These are phyloP conservation scores for Aspergillus sp. DNA, from an alignment of 2,329 filamentous ascomycete species.

Conservation along the genomic window DNA sequence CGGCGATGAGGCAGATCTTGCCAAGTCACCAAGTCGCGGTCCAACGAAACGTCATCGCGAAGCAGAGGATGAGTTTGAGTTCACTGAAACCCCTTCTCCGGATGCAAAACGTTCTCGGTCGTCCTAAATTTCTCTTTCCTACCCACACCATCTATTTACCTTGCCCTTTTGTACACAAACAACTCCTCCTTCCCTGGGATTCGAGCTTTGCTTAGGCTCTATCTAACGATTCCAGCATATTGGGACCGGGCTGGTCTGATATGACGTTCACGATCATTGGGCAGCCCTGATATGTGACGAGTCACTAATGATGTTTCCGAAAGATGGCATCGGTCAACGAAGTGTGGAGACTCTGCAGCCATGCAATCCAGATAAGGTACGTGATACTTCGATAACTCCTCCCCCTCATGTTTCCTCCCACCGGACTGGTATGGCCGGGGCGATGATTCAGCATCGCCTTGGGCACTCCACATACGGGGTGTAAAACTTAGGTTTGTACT, in stretches of 20 bases:
- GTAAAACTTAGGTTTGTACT: constrained; percentile 25
- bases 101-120: constrained; percentile 58
- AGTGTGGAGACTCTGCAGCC: neutral
- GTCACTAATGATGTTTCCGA: constrained; percentile 7
- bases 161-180: neutral
- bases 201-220: neutral
- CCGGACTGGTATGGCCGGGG: constrained; percentile 5
- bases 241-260: constrained; percentile 6
- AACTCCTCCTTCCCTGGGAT: neutral
- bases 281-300: neutral
- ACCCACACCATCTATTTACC: constrained; percentile 1
- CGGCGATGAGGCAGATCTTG: constrained; percentile 25
- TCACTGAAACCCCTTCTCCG: constrained; percentile 28
- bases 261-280: neutral
- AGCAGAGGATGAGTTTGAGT: constrained; percentile 37
- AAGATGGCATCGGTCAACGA: neutral
- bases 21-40: constrained; percentile 24
- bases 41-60: constrained; percentile 40
- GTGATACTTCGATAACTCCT: constrained; percentile 12
- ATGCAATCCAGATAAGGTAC: constrained; percentile 18
- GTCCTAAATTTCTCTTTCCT: constrained; percentile 31
- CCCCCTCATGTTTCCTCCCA: constrained; percentile 1
- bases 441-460: constrained; percentile 7
- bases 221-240: constrained; percentile 13
- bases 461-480: constrained; percentile 5